Conservation (phyloP, 352 stramenopile species). For the Phytophthora pseudosyringae region DNA sequence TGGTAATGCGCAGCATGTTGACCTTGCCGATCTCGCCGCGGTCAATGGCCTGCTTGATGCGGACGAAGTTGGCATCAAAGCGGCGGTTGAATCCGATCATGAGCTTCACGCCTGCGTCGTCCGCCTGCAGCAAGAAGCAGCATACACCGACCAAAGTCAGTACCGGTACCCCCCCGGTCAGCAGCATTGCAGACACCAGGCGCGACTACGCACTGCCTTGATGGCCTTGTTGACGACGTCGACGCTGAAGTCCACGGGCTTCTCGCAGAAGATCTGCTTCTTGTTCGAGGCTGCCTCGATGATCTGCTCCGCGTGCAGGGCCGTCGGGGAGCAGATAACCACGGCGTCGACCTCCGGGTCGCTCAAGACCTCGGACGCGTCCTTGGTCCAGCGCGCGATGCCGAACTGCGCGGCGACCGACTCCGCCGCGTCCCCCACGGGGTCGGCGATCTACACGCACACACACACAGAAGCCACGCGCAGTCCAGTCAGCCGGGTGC, state of each 20-base stretch:
- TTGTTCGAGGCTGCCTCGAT: slow-evolving; percentile 90
- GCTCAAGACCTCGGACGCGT: slow-evolving; percentile 91
- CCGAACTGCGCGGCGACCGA: slow-evolving; percentile 40
- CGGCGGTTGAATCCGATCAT: slow-evolving; percentile 95
- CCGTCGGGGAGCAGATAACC: slow-evolving; percentile 96
- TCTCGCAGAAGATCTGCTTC: slow-evolving; percentile 97
- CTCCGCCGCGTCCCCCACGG: slow-evolving; percentile 31
- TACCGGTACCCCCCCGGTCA: neutral
- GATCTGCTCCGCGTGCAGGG: slow-evolving; percentile 95
- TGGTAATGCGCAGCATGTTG: slow-evolving; percentile 84
- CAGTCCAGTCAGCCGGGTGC: neutral
- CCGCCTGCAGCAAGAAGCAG: slow-evolving; percentile 19
- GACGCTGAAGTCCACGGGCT: slow-evolving; percentile 93
- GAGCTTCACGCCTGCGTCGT: slow-evolving; percentile 88
- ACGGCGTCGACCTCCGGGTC: slow-evolving; percentile 95
- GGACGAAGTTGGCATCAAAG: slow-evolving; percentile 95
- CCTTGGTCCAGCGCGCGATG: slow-evolving; percentile 61
- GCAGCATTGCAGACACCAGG: neutral
- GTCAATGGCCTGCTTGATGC: slow-evolving; percentile 84
- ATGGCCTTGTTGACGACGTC: slow-evolving; percentile 60
- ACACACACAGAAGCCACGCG: no score
- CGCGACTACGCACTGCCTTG: slow-evolving; percentile 39
- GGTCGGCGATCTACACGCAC: slow-evolving; percentile 48
- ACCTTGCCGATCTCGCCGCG: slow-evolving; percentile 90
- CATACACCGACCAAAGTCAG: slow-evolving; percentile 35